Base-by-base conservation (phyloP, 345 rosid species). In the Eucalyptus guilfoylei region DNA sequence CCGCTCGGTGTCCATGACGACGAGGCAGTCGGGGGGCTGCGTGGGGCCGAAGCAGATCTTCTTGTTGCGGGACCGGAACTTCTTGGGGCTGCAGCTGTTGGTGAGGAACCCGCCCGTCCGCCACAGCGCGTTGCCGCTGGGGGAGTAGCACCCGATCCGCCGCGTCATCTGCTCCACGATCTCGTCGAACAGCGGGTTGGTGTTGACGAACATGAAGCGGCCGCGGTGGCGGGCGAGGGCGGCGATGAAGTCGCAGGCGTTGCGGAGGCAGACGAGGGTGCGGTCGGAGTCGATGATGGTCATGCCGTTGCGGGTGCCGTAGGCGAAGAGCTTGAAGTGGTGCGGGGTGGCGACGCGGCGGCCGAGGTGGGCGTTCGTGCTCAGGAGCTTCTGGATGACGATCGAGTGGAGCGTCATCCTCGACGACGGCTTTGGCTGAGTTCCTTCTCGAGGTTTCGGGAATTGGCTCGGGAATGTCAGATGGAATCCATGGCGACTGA, bases 41-140 rank as follows among this genome's bases (percentile, higher is more conserved):
- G 96, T 92, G 5, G 98, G 97, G 69, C 94, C 99, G 85, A 98
- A 98, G 62, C 96, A 94, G 49, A 97, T 90, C 96, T 95, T 98
- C 93, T 98, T 98, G 50, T 97, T 95, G 86, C 99, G 91, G 6
- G 99, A 96, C 67, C 97, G 88, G 49, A 97, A 98, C 95, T 94
- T 97, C 96, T 98, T 98, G 11, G 99, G 99, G 87, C 99, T 98
- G 86, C 89, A 94, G 87, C 97, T 95, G 88, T 98, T 98, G 32
- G 99, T 98, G 50, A 98, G 58, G 88, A 97, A 97, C 9, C 99
- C 99, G 2, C 98, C 96, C 94, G 94, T 94, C 85, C 92, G 93
- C 98, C 97, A 97, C 42, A 97, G 92, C n/a, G 91, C 90, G 89
- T 91, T 91, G 52, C 93, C 92, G 89, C 94, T 93, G 55, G 96